Conservation (phyloP, 768 basidiomycete genomes). For the Rhodotorula toruloides region DNA sequence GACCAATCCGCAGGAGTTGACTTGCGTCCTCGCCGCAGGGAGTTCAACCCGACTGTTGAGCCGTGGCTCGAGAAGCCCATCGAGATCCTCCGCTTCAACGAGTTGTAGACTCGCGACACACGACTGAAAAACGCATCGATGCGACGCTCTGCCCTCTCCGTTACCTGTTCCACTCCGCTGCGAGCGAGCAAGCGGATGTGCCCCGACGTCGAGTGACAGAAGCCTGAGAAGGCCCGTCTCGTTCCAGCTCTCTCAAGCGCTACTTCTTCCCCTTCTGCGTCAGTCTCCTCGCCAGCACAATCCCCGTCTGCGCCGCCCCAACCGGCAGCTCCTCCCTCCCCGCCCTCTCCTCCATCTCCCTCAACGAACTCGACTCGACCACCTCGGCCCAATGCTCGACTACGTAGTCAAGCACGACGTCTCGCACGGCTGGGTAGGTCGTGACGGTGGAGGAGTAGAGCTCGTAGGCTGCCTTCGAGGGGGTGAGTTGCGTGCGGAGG, state of each 20-base stretch:
- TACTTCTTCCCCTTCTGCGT: neutral
- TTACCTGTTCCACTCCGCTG: too few relatives aligned
- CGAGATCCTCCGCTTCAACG: constrained; percentile 18
- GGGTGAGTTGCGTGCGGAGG: neutral
- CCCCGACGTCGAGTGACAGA: too few relatives aligned
- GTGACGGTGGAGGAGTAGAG: neutral
- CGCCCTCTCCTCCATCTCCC: neutral
- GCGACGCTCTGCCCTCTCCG: too few relatives aligned
- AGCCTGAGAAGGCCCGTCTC: too few relatives aligned
- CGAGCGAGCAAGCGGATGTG: too few relatives aligned
- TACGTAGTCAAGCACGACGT: neutral
- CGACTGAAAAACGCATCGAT: too few relatives aligned
- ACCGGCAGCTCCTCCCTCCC: neutral
- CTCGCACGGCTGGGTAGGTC: neutral
- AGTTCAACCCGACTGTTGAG: constrained; percentile 24
- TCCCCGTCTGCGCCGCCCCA: neutral
- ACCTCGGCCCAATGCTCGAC: constrained; percentile 6
- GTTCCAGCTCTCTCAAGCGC: too few relatives aligned
- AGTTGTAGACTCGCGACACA: constrained; percentile 2
- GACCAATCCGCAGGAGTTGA: neutral
- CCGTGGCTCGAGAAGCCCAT: constrained; percentile 26
- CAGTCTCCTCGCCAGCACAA: neutral
- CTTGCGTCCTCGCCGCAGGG: neutral
- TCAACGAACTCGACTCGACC: neutral
- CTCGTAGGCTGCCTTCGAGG: neutral